Evolutionary conservation across 257 asterid genomes (phyloP).

Genomic region (Lycium ferocissimum): DNA sequence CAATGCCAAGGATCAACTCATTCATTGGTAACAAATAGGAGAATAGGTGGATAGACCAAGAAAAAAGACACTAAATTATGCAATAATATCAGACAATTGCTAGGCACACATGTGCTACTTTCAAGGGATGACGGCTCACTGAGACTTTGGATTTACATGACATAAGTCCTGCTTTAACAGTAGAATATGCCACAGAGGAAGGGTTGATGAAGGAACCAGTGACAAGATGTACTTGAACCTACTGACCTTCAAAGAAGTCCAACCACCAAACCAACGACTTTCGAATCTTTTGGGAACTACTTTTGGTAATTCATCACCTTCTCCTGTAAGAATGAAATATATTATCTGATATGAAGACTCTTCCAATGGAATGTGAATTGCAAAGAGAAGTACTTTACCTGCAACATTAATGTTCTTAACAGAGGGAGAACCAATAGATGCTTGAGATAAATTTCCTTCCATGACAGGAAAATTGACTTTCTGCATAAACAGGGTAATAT

Average conservation of each 20-base stretch:
- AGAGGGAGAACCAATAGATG: constrained; percentile 41
- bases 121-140: not conserved
- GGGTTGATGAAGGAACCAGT: constrained; percentile 22
- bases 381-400: constrained; percentile 48
- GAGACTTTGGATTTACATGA: constrained; percentile 24
- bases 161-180: constrained; percentile 8
- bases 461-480: constrained; percentile 37
- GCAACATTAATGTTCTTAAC: constrained; percentile 39
- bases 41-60: not conserved
- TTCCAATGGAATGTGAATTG: constrained; percentile 27
- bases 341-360: constrained; percentile 28
- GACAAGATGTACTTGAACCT: constrained; percentile 14
- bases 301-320: constrained; percentile 33
- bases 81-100: not conserved
- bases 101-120: constrained; percentile 21
- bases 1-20: not conserved
- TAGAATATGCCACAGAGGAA: constrained; percentile 25
- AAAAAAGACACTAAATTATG: not conserved
- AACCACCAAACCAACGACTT: constrained; percentile 89
- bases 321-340: constrained; percentile 48
- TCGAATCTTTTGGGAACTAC: constrained; percentile 51
- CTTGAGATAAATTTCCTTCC: constrained; percentile 47
- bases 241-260: constrained; percentile 64
- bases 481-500: constrained; percentile 42
- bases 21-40: not conserved